Evolutionary conservation across 805 yeast species (phyloP).

Genomic region (Candida chilensis): DNA sequence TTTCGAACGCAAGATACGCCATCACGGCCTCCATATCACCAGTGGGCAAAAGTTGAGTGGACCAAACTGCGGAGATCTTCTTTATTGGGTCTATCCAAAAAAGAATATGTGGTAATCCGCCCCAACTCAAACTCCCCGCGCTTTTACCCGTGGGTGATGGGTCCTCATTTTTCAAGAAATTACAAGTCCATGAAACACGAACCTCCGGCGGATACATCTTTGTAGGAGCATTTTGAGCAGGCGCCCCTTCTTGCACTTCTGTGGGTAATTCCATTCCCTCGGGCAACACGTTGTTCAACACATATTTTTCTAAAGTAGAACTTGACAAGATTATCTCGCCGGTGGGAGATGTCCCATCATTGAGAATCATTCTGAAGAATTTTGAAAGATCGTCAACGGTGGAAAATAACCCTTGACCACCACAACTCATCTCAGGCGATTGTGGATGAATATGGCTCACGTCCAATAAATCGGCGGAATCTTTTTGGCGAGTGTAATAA

Average conservation of each 20-base stretch:
- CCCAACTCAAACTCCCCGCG: conserved; percentile 25
- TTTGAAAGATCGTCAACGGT: conserved; percentile 28
- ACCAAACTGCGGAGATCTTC: conserved; percentile 27
- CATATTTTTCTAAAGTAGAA: conserved; percentile 19
- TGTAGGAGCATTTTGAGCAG: too few species aligned
- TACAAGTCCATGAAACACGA: conserved; percentile 18
- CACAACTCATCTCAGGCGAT: conserved; percentile 16
- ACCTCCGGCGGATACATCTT: too few species aligned
- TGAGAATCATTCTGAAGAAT: conserved; percentile 26
- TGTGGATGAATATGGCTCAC: too few species aligned
- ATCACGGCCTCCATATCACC: too few species aligned
- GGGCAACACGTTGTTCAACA: conserved; percentile 22
- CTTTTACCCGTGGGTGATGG: conserved; percentile 24
- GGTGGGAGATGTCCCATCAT: conserved; percentile 27
- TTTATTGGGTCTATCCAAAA: conserved; percentile 31
- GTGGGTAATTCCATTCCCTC: conserved; percentile 7
- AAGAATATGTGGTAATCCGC: conserved; percentile 26
- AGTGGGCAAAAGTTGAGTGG: conserved; percentile 28
- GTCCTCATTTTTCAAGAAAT: conserved; percentile 12
- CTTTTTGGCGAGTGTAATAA: too few species aligned
- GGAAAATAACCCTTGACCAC: conserved; percentile 34
- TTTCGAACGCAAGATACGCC: too few species aligned
- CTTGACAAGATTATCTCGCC: conserved; percentile 18
- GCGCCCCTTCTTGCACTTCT: too few species aligned
- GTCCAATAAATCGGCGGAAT: too few species aligned